Base-by-base conservation (phyloP, 225 moss, liverwort and hornwort genomes). In the Polytrichum commune region DNA sequence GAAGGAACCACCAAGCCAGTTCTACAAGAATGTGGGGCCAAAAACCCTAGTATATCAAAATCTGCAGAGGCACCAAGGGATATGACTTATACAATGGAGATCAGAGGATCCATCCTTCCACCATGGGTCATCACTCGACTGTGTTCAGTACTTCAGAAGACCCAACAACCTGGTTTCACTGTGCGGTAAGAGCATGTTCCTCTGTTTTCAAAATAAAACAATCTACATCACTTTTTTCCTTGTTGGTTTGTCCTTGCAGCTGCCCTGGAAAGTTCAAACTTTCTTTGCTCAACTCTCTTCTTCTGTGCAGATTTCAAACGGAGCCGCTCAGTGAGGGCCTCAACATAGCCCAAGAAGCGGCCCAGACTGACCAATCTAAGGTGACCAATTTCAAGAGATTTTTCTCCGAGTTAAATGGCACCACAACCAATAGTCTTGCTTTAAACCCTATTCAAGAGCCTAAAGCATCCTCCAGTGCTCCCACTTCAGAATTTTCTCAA, bases 71-170 rank as follows among this genome's bases (percentile, higher is more conserved):
- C 69, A 32, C 71, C 66, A 29, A 72, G 77, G 55, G 80, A 75
- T 28, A 82, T 83, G 54, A 70, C 79, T 65, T 92, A 92, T 75
- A 82, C 91, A 18, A 79, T 97, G 73, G 93, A 97, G 69, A 63
- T 98, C 27, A 98, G 83, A 72, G 92, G 92, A 73, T 62, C 77
- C 27, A 55, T 81, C 62, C 86, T 98, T 68, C 85, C 95, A 77
- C 98, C 98, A 19, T 98, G 98, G 98, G 91, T 93, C 46, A 74
- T 91, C 69, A 70, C 71, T 26, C 80, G 81, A 70, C 67, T 95
- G 23, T 98, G 93, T 83, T 69, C 70, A 63, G 92, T 98, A 53
- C 89, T 98, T 62, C 84, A 98, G 75, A 81, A 84, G 66, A 87
- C 95, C 46, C 95, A 98, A 68, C 81, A 77, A 29, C 71, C 73